Conservation (phyloP, 176 grass and related monocot species). For the Olyra latifolia region DNA sequence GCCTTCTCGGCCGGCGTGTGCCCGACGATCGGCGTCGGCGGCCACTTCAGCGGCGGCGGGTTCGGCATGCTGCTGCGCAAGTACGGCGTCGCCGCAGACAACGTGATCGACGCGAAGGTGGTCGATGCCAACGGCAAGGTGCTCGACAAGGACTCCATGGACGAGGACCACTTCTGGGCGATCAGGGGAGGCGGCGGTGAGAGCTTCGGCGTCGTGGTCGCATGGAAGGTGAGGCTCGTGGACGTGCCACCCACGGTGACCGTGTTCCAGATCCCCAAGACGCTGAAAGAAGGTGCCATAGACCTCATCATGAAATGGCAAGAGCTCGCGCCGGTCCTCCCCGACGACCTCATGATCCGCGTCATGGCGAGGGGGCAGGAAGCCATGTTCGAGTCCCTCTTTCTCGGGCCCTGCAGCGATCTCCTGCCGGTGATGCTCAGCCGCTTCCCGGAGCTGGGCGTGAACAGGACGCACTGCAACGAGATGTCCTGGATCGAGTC, state of each 20-base stretch:
- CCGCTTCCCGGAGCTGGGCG: conserved; percentile 28
- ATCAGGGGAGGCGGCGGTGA: conserved; percentile 47
- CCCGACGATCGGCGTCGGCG: conserved; percentile 50
- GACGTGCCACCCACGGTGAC: conserved; percentile 33
- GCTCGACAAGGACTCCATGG: conserved; percentile 36
- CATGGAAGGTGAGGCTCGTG: conserved; percentile 36
- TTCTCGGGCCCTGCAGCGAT: conserved; percentile 20
- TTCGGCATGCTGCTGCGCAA: conserved; percentile 48
- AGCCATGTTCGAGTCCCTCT: conserved; percentile 23
- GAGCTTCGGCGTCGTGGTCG: conserved; percentile 47
- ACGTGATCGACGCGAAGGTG: conserved; percentile 49
- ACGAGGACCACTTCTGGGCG: conserved; percentile 41
- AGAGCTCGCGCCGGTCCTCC: conserved; percentile 22
- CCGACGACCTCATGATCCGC: conserved; percentile 39
- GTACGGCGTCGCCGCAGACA: conserved; percentile 48
- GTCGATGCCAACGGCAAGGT: conserved; percentile 43
- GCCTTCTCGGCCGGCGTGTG: conserved; percentile 50
- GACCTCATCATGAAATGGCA: conserved; percentile 51
- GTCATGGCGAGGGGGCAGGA: not conserved
- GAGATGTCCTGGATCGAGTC: conserved; percentile 49
- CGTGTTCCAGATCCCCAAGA: conserved; percentile 18
- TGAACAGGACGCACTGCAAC: conserved; percentile 25
- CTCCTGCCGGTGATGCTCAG: not conserved
- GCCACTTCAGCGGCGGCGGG: conserved; percentile 54
- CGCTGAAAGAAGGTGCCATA: conserved; percentile 30